Evolutionary conservation across 148 eudicot genomes (phyloP), one percentile per base, ranked within the genome.

Genomic region (Rhododendron simsii): DNA sequence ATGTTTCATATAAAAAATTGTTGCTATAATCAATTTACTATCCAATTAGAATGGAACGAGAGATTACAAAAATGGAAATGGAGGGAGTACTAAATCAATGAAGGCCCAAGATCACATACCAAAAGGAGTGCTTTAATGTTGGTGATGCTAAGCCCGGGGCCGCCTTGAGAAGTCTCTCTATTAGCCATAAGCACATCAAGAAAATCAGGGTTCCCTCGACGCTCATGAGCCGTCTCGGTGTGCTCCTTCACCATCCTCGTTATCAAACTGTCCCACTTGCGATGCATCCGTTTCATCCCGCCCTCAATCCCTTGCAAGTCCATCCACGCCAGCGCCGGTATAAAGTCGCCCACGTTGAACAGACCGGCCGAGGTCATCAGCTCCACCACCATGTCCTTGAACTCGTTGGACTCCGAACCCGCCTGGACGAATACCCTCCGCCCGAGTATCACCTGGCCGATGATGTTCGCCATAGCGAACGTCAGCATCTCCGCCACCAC

Each of bases 91-190:
- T 30, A 30, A 30, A 55, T 55, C 20, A 55, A 55, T 1, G 61
- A 44, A 15, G 30, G 44, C 21, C 35, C 5, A 78, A 20, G 30
- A 35, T 12, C 2, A 8, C 45, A 26, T 84, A 89, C 91, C 91
- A 89, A 69, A 15, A 89, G 84, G 9, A 89, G 89, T 20, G 91
- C 91, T 33, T 89, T 89, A 77, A 87, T 87, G 83, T 89, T 89
- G 51, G 85, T 78, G 15, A 86, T 67, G 39, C 12, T 85, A 21
- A 89, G 89, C 67, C 59, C 80, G 20, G 87, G 78, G 21, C 48
- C 87, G 14, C 48, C 87, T 23, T 78, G 84, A 10, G 85, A 48
- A 74, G 61, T 87, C 77, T 84, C 67, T 28, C 77, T 80, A 28
- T 75, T 65, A 37, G 78, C 87, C 78, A 89, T 44, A 7, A 89